phyloP scores from a whole-genome alignment of 2,329 filamentous ascomycete species.

The Graphilbum ipis-grandicollis region DNA sequence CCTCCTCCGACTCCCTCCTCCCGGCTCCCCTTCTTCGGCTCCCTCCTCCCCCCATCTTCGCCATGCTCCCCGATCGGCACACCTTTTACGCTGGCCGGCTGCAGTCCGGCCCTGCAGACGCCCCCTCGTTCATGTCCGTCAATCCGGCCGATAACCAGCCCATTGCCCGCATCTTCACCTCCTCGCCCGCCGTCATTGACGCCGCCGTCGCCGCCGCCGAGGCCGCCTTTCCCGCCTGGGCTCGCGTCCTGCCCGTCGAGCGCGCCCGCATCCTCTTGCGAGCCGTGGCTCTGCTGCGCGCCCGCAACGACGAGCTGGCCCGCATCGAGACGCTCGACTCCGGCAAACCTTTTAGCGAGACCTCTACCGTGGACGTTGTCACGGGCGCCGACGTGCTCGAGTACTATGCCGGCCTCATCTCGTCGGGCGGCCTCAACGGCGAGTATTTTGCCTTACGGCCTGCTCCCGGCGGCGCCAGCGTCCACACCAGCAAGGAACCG shows the following conservation, averaged over 20 bases:
- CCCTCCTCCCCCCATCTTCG: not conserved
- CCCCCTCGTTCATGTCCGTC: constrained; percentile 16
- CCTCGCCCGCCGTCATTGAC: constrained; percentile 44
- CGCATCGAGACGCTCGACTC: constrained; percentile 69
- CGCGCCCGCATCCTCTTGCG: constrained; percentile 64
- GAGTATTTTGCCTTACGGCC: constrained; percentile 21
- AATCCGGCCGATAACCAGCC: constrained; percentile 55
- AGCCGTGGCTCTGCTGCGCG: constrained; percentile 55
- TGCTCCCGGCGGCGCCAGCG: constrained; percentile 25
- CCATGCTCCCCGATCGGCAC: not conserved
- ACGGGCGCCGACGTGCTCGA: constrained; percentile 21
- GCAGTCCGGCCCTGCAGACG: not conserved
- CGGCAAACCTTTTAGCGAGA: constrained; percentile 73
- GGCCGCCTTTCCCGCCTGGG: constrained; percentile 60
- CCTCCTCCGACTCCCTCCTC: not conserved
- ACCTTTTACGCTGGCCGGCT: not conserved
- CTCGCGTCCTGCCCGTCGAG: constrained; percentile 52
- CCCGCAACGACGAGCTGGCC: constrained; percentile 65
- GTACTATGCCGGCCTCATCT: constrained; percentile 17
- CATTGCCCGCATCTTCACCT: constrained; percentile 54
- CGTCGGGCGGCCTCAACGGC: constrained; percentile 9
- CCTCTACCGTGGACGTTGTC: constrained; percentile 64
- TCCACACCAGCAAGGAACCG: constrained; percentile 19
- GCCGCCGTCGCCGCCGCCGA: constrained; percentile 56
- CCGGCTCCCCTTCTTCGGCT: not conserved